A percentile compares a stretch with the other conserved stretches of the same genome.
phyloP scores from a whole-genome alignment of 2,329 filamentous ascomycete species.

The Penicillium polonicum region DNA sequence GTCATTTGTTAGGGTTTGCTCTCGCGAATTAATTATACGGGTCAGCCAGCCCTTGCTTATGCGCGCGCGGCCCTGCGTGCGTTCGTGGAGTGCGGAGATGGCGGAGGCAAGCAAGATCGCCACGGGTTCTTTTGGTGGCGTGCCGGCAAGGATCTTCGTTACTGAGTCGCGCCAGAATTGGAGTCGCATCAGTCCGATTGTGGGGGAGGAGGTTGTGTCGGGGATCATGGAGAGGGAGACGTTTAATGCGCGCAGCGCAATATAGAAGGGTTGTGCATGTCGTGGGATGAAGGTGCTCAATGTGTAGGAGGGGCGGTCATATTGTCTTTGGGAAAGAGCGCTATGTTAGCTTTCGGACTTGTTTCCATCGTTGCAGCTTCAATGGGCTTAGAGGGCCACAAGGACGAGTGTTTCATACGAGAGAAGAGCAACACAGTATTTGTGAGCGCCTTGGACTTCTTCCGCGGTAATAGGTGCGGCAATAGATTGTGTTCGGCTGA shows the following conservation, averaged over 20 bases:
- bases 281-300: conserved; percentile 80
- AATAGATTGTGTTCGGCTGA: conserved; percentile 24
- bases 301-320: conserved; percentile 85
- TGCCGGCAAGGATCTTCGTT: conserved; percentile 70
- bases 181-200: conserved; percentile 82
- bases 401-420: conserved; percentile 39
- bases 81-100: conserved; percentile 56
- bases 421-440: conserved; percentile 60
- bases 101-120: conserved; percentile 77
- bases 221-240: conserved; percentile 87
- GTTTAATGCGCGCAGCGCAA: conserved; percentile 88
- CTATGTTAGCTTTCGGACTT: not conserved
- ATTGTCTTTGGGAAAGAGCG: conserved; percentile 58
- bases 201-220: conserved; percentile 83
- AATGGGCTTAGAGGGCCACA: not conserved
- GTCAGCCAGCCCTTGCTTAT: conserved; percentile 71
- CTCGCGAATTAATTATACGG: conserved; percentile 75
- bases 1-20: conserved; percentile 78
- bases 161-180: conserved; percentile 94
- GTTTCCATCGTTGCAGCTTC: not conserved
- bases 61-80: conserved; percentile 48
- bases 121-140: conserved; percentile 85
- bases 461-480: conserved; percentile 27
- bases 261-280: conserved; percentile 75
- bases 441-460: conserved; percentile 55